A percentile compares a stretch with the other conserved stretches of the same genome.
These are phyloP conservation scores for Phoma herbarum DNA, from an alignment of 2,329 filamentous ascomycete species.

Conservation along the genomic window DNA sequence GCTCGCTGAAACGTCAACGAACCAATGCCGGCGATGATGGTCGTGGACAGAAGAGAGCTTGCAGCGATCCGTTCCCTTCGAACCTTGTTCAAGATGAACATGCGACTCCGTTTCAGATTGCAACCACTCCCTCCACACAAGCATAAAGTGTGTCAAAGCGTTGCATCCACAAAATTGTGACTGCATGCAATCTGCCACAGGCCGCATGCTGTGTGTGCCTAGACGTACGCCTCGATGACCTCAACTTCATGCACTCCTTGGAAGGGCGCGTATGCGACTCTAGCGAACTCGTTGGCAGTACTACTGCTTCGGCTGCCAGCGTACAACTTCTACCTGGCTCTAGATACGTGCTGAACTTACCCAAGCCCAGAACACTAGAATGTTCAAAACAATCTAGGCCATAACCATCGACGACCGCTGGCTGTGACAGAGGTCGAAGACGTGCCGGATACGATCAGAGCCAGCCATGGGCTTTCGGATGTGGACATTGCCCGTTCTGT, in stretches of 20 bases:
- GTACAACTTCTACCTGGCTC: background rate
- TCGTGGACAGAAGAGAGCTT: constrained; percentile 14
- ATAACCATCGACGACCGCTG: constrained; percentile 1
- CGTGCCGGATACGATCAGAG: constrained; percentile 2
- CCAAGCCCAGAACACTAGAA: background rate
- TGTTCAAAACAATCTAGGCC: background rate
- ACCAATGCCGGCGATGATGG: background rate
- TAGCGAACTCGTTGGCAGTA: constrained; percentile 12
- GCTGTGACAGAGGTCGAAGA: constrained; percentile 1
- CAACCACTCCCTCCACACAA: background rate
- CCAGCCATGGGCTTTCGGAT: background rate
- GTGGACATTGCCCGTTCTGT: constrained; percentile 18
- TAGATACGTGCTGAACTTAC: background rate
- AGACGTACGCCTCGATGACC: constrained; percentile 17
- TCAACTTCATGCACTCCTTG: constrained; percentile 13
- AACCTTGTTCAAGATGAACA: constrained; percentile 1
- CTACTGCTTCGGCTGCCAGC: constrained; percentile 18
- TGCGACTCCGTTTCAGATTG: background rate
- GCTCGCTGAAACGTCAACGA: constrained; percentile 12
- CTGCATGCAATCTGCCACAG: constrained; percentile 22
- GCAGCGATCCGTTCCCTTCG: constrained; percentile 1
- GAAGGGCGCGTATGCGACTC: constrained; percentile 5
- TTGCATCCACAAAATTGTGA: constrained; percentile 25
- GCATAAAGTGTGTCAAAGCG: constrained; percentile 12
- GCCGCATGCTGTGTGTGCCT: constrained; percentile 24